Evolutionary conservation across 306 rosid genomes (phyloP), one percentile per base, ranked within the genome.

Genomic region (Acmispon strigosus): DNA sequence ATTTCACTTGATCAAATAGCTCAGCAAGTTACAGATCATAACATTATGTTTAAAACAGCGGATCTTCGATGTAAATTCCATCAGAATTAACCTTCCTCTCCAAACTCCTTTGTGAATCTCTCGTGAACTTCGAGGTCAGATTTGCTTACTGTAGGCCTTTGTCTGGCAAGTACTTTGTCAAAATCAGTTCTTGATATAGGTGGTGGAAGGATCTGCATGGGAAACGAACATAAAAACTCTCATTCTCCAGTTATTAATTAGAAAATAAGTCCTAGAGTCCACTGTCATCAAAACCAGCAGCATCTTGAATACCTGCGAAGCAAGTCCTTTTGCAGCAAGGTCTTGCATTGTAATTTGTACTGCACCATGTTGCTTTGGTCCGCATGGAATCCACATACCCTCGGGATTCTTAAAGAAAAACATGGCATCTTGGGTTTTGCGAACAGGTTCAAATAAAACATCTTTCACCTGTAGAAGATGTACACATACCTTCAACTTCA

Each of bases 391-490:
- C 92, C 88, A 91, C 95, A 84, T 87, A 51, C 64, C 90, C 77
- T 87, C 83, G 6, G 87, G 29, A 70, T 55, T 84, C 69, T 82
- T 84, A 53, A 77, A 63, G 86, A 95, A 95, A 83, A 82, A 91
- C 99, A 95, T 95, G 67, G 99, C 99, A 55, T 95, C 99, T 86
- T 95, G 99, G 22, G 99, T 95, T 85, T 95, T 95, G 41, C 99
- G 97, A 45, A 95, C 99, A 71, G 99, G 99, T 80, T 95, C 99
- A 43, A 95, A 95, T 18, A 95, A 89, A 72, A 95, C 99, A 84
- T 95, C 99, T 82, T 95, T 95, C 66, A 95, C 99, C 99, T 95
- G 86, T 15, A 52, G 64, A 53, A 22, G 29, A 68, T 13, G 69
- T 27, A 27, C 6, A 64, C 22, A 22, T 66, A 64, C 70, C 29